A percentile compares a stretch with the other conserved stretches of the same genome.
Conservation (phyloP, 768 basidiomycete genomes). For the Pleurotus ostreatus region DNA sequence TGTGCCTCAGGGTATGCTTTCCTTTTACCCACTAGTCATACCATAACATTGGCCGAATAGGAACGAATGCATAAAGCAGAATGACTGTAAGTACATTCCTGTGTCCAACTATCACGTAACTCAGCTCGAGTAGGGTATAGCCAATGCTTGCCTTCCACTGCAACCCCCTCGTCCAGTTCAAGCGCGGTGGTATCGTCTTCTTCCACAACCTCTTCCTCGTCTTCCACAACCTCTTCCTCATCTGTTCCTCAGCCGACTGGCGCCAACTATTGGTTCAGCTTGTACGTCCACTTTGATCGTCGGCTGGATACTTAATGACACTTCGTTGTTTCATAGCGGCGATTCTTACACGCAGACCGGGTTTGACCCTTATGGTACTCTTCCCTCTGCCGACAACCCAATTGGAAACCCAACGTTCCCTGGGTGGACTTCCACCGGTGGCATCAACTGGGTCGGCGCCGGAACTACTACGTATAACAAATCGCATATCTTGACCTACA, state of each 20-base stretch:
- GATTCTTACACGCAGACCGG: conserved; percentile 60
- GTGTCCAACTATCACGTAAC: not conserved
- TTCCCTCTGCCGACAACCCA: conserved; percentile 42
- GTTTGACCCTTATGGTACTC: conserved; percentile 34
- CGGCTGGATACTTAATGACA: not conserved
- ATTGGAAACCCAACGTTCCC: conserved; percentile 54
- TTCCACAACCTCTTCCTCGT: not conserved
- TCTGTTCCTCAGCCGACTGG: not conserved
- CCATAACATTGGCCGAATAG: conserved; percentile 10
- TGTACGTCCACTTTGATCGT: conserved; percentile 28
- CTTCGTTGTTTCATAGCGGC: conserved; percentile 29
- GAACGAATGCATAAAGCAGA: conserved; percentile 19
- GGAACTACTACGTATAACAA: conserved; percentile 49
- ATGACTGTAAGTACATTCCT: conserved; percentile 22
- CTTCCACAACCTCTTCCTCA: not conserved
- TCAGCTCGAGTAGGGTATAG: conserved; percentile 28
- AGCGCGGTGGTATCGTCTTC: not conserved
- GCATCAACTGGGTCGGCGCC: conserved; percentile 58
- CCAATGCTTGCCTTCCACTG: conserved; percentile 31
- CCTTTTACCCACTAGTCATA: not conserved
- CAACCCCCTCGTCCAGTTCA: not conserved
- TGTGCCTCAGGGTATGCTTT: conserved; percentile 35
- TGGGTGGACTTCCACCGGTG: conserved; percentile 49
- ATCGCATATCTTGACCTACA: conserved; percentile 53
- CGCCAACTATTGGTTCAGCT: conserved; percentile 54